These are phyloP conservation scores for Lactarius vividus DNA, from an alignment of 768 basidiomycete species.

Conservation along the genomic window DNA sequence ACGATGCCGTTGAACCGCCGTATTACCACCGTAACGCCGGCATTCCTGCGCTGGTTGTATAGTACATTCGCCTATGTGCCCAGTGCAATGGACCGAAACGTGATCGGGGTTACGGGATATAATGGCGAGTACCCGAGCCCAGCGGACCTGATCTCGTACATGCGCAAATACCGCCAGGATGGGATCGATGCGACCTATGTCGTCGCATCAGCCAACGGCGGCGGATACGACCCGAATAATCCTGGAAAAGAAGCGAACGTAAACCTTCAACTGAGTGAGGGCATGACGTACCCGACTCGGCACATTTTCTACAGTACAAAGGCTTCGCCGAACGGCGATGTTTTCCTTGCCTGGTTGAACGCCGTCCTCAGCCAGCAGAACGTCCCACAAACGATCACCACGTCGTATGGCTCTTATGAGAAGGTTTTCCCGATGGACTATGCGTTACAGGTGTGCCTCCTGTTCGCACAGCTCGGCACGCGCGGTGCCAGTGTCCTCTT, in stretches of 20 bases:
- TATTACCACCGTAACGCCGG: background rate
- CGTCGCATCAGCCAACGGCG: background rate
- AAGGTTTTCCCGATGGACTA: background rate
- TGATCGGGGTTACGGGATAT: background rate
- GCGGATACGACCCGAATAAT: background rate
- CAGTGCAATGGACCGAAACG: background rate
- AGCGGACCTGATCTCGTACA: background rate
- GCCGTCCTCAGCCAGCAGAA: background rate
- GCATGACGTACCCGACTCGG: background rate
- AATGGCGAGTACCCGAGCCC: background rate
- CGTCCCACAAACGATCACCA: background rate
- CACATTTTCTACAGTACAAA: background rate
- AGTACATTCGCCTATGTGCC: background rate
- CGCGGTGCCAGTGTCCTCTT: background rate
- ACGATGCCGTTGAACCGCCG: too few relatives aligned
- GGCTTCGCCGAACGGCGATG: background rate
- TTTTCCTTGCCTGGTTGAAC: background rate
- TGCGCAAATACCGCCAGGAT: background rate
- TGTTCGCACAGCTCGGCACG: background rate
- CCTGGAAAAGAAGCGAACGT: background rate
- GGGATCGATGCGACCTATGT: background rate
- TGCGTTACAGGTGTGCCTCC: background rate
- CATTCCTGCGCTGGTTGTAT: background rate
- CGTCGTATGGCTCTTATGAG: background rate
- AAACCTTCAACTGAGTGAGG: background rate